Evolutionary conservation across 2,329 filamentous ascomycete species (phyloP).

Genomic region (Juglanconis sp.): DNA sequence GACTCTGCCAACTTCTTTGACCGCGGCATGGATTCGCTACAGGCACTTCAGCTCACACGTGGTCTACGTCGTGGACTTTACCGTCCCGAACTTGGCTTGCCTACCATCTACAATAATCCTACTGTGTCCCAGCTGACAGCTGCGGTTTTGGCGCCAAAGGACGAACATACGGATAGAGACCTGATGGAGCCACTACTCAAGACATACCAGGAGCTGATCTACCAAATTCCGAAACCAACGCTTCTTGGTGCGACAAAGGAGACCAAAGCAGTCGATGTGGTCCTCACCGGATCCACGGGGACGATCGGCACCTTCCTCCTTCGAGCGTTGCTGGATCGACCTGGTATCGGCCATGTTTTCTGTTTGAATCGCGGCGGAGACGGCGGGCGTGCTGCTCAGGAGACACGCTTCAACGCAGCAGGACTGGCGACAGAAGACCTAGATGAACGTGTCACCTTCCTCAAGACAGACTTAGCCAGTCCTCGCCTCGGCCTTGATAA

Average conservation of each 20-base stretch:
- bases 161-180: background rate
- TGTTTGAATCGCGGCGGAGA: slow-evolving; percentile 5
- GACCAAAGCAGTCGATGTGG: background rate
- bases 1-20: slow-evolving; percentile 18
- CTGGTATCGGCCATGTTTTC: background rate
- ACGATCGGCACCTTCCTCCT: slow-evolving; percentile 8
- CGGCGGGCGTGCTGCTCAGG: background rate
- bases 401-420: background rate
- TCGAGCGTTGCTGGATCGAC: background rate
- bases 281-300: slow-evolving; percentile 28
- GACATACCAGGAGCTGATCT: background rate
- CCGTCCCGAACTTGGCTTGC: slow-evolving; percentile 11
- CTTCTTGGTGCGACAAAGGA: background rate
- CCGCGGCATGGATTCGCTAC: slow-evolving; percentile 19
- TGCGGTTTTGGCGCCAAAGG: slow-evolving; percentile 23
- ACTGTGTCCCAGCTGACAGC: slow-evolving; percentile 19
- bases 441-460: slow-evolving; percentile 21
- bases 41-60: slow-evolving; percentile 19
- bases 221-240: background rate
- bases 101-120: slow-evolving; percentile 21
- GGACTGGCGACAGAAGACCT: background rate
- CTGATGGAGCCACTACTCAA: background rate
- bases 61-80: slow-evolving; percentile 11
- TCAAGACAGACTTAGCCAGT: slow-evolving; percentile 19
- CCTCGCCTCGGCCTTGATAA: slow-evolving; percentile 21